Conservation (phyloP, 2,329 filamentous ascomycete species). For the Cyphellophora attinorum region DNA sequence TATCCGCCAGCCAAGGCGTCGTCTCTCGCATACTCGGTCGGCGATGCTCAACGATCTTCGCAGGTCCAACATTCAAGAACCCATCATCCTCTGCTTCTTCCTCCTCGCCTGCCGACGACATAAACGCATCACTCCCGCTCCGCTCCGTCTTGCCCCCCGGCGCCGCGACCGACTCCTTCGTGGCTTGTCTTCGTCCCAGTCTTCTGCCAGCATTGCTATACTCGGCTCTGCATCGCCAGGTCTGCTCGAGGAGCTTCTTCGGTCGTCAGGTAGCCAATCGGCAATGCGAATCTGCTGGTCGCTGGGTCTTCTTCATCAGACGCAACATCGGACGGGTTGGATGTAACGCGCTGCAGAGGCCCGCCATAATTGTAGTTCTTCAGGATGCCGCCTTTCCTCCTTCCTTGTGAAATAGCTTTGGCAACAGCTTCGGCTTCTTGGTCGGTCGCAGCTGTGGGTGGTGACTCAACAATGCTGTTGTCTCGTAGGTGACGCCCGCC, state of each 20-base stretch:
- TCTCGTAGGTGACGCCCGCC: conserved; percentile 44
- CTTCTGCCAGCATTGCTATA: conserved; percentile 15
- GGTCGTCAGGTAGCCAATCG: conserved; percentile 17
- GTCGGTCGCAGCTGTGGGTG: conserved; percentile 26
- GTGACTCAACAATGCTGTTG: conserved; percentile 30
- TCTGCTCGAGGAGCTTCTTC: conserved; percentile 15
- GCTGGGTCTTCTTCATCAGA: conserved; percentile 15
- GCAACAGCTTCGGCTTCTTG: conserved; percentile 42
- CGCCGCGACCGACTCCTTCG: conserved; percentile 1
- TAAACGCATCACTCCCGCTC: too few species aligned
- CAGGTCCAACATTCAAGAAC: conserved; percentile 4
- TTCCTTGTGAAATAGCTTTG: conserved; percentile 39
- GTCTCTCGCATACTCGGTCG: conserved; percentile 13
- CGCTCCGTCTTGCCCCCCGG: neutral
- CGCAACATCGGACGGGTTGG: conserved; percentile 11
- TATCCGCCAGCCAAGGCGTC: conserved; percentile 14
- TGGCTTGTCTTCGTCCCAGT: conserved; percentile 6
- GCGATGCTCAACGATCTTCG: conserved; percentile 11
- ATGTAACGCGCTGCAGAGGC: conserved; percentile 13
- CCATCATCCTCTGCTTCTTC: conserved; percentile 6
- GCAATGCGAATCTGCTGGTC: conserved; percentile 14
- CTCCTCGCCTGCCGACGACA: neutral
- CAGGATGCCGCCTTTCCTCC: conserved; percentile 19
- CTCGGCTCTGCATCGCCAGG: conserved; percentile 17
- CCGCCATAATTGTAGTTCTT: conserved; percentile 18